Evolutionary conservation across 2,329 filamentous ascomycete species (phyloP), one percentile per base, ranked within the genome.

Genomic region (Fusarium acutatum): DNA sequence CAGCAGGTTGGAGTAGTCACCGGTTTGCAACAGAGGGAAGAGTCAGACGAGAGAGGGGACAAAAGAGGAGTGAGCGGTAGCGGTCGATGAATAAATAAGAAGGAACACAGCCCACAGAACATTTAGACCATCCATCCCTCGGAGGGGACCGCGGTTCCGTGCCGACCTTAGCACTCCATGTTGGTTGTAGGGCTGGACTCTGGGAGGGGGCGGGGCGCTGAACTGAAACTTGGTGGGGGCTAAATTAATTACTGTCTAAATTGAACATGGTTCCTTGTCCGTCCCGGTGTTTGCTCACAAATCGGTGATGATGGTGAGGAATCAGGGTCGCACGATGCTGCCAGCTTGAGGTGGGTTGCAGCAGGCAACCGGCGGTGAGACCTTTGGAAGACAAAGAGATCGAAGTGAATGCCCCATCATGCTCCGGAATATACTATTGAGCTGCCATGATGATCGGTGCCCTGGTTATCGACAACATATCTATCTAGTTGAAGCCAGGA

Each of bases 121-220:
- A 46, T 56, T 54, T 28, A 22, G 54, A 54, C 58, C 37, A 35
- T 61, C 38, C 49, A 57, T 57, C 30, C 26, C 47, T 44, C 24
- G 54, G 52, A 62, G 57, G 50, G 69, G 53, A 64, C 35, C 57
- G 65, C 49, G 43, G 30, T 41, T 41, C 46, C 43, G 22, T 58
- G 41, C n/a, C 40, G 40, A 58, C 26, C 26, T 20, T 5, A 26
- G 26, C 28, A 47, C 43, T 30, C 41, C n/a, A 35, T 65, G 26
- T 46, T 60, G 50, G 53, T 56, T 69, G 70, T 78, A 78, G 76
- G 76, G 75, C 76, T 78, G 75, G 74, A 62, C 35, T n/a, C 54
- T 60, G 17, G 52, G 38, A 53, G 50, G 52, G 43, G 63, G 52
- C 37, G 54, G 63, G 64, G 64, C 41, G 75, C 73, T 32, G 49